Percentiles rank a stretch among this genome's conserved stretches.
These are phyloP conservation scores for Eucalyptus erythrocorys DNA, from an alignment of 345 rosid genomes.

Conservation along the genomic window DNA sequence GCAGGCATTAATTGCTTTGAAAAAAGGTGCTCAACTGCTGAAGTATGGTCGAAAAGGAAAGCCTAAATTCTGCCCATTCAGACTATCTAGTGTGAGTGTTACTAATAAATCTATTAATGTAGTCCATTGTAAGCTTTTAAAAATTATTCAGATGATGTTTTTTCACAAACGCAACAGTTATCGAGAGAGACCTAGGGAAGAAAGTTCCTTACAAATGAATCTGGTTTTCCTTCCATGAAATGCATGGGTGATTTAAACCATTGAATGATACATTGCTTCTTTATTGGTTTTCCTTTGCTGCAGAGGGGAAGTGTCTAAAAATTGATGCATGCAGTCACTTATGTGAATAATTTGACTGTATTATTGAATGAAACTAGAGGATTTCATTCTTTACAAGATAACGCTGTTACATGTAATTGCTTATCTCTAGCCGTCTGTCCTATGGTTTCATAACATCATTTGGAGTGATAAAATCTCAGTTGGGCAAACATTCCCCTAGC, in stretches of 20 bases:
- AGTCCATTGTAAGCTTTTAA: not conserved
- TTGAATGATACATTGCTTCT: not conserved
- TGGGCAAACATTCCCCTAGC: not conserved
- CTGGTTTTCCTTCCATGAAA: not conserved
- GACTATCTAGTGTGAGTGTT: slow-evolving; percentile 78
- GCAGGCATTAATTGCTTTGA: slow-evolving; percentile 81
- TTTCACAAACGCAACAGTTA: not conserved
- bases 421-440: not conserved
- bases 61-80: slow-evolving; percentile 85
- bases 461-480: not conserved
- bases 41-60: slow-evolving; percentile 97
- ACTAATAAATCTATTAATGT: not conserved
- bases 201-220: not conserved
- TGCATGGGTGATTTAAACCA: not conserved
- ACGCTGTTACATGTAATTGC: not conserved
- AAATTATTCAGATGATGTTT: not conserved
- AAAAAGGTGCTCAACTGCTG: slow-evolving; percentile 86
- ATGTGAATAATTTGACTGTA: not conserved
- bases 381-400: not conserved
- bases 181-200: not conserved
- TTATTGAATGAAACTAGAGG: not conserved
- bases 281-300: not conserved
- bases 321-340: not conserved
- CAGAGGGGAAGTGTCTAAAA: not conserved
- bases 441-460: not conserved